Percentiles rank a stretch among this genome's conserved stretches.
phyloP scores from a whole-genome alignment of 2,329 filamentous ascomycete genomes.

The Fusarium circinatum region DNA sequence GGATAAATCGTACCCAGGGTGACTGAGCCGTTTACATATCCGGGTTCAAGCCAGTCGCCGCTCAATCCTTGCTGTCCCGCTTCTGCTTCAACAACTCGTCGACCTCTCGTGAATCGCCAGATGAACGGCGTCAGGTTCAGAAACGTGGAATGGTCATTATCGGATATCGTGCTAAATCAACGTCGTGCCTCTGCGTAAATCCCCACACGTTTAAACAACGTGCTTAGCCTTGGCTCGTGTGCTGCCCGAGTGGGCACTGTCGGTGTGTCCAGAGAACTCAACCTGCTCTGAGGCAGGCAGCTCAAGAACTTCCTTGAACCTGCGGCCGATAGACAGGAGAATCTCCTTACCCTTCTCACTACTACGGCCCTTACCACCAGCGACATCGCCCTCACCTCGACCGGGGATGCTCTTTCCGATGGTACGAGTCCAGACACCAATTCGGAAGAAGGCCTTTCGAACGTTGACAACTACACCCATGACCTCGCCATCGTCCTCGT shows the following conservation, averaged over 20 bases:
- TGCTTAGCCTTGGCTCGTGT: slow-evolving; percentile 97
- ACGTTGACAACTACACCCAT: slow-evolving; percentile 99
- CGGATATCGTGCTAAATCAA: slow-evolving; percentile 44
- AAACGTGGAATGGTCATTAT: slow-evolving; percentile 40
- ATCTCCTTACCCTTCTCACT: slow-evolving; percentile 86
- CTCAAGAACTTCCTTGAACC: slow-evolving; percentile 93
- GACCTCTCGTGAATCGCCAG: slow-evolving; percentile 20
- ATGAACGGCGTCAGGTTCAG: slow-evolving; percentile 28
- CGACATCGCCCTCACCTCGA: slow-evolving; percentile 77
- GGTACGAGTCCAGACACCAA: slow-evolving; percentile 96
- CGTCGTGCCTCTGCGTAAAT: slow-evolving; percentile 32
- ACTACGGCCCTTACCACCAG: slow-evolving; percentile 80
- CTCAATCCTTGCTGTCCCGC: slow-evolving; percentile 18
- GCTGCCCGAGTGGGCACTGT: slow-evolving; percentile 91
- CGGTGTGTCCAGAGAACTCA: slow-evolving; percentile 97
- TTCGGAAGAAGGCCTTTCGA: slow-evolving; percentile 96
- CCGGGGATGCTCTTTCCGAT: slow-evolving; percentile 85
- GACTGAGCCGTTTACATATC: slow-evolving; percentile 2
- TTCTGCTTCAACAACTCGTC: slow-evolving; percentile 21
- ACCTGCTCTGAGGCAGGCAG: slow-evolving; percentile 80
- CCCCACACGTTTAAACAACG: slow-evolving; percentile 67
- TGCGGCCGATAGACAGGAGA: slow-evolving; percentile 83
- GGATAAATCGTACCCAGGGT: slow-evolving; percentile 30
- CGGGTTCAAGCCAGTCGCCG: slow-evolving; percentile 18
- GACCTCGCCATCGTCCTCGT: slow-evolving; percentile 93